These are phyloP conservation scores for Backusella westeae DNA, from an alignment of 192 early-diverging fungal species.

Conservation along the genomic window DNA sequence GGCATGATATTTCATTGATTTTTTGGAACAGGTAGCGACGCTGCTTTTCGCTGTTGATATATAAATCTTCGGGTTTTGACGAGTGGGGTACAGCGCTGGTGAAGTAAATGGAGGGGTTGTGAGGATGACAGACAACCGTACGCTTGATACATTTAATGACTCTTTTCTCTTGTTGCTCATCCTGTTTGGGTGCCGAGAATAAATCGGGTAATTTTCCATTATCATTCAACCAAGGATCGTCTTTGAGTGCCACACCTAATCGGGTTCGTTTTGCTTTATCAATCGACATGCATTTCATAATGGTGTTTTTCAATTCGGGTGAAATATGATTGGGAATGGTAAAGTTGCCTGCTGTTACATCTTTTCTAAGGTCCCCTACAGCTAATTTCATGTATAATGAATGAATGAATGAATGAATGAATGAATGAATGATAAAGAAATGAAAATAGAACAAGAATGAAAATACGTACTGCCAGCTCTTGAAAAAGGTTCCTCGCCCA, in stretches of 20 bases:
- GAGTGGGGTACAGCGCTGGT: constrained; percentile 23
- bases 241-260: constrained; percentile 38
- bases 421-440: no score
- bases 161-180: constrained; percentile 23
- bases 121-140: constrained; percentile 31
- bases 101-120: constrained; percentile 30
- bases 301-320: constrained; percentile 33
- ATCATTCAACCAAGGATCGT: constrained; percentile 48
- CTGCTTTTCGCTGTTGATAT: constrained; percentile 14
- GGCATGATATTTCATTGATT: constrained; percentile 13
- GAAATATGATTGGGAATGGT: constrained; percentile 40
- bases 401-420: not conserved
- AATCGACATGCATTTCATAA: constrained; percentile 42
- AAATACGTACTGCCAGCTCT: constrained; percentile 31
- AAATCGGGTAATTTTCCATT: constrained; percentile 25
- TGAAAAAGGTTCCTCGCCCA: constrained; percentile 48
- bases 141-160: constrained; percentile 6
- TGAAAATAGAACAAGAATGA: not conserved
- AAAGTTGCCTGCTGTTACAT: constrained; percentile 42
- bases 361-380: constrained; percentile 49
- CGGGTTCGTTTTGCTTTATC: constrained; percentile 41
- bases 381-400: constrained; percentile 16
- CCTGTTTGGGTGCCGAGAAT: not conserved
- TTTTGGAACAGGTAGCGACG: constrained; percentile 30
- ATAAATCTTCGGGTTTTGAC: constrained; percentile 20